Evolutionary conservation across 495 filamentous ascomycete species (phyloP).

Genomic region (Saxophila tyrrhenica): DNA sequence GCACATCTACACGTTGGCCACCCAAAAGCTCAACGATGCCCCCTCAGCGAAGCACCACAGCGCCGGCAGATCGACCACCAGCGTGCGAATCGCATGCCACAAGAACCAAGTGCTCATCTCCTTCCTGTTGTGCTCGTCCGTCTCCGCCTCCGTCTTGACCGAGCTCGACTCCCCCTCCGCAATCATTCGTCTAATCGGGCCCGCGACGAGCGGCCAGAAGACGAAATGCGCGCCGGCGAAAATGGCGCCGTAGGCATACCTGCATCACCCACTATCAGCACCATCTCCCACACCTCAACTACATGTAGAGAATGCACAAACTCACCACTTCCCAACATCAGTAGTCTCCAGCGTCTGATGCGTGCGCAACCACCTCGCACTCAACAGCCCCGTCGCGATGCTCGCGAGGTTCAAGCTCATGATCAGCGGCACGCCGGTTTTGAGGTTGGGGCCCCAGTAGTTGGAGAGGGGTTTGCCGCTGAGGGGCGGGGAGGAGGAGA

Average conservation of each 20-base stretch:
- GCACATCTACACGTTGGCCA: constrained; percentile 1
- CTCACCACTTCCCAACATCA: constrained; percentile 11
- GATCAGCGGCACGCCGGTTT: constrained; percentile 2
- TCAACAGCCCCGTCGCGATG: constrained; percentile 7
- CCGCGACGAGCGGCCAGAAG: constrained; percentile 11
- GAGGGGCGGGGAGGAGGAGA: constrained; percentile 3
- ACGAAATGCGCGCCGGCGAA: constrained; percentile 11
- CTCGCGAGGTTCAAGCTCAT: constrained; percentile 1
- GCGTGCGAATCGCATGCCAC: constrained; percentile 12
- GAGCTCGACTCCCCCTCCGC: constrained; percentile 6
- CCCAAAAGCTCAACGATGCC: constrained; percentile 15
- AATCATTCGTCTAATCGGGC: constrained; percentile 12
- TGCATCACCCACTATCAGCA: background rate
- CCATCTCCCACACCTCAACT: background rate
- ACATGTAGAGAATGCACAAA: background rate
- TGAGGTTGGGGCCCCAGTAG: constrained; percentile 10
- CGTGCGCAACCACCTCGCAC: constrained; percentile 8
- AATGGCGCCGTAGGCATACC: constrained; percentile 10
- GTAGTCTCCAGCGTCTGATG: constrained; percentile 18
- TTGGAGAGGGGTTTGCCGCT: constrained; percentile 10
- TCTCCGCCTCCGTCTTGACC: constrained; percentile 13
- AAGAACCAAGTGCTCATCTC: constrained; percentile 21
- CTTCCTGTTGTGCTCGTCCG: constrained; percentile 26
- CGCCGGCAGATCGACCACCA: constrained; percentile 14
- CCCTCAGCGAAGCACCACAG: constrained; percentile 19